Base-by-base conservation (phyloP, 2,329 filamentous ascomycete genomes). In the Colletotrichum viniferum region DNA sequence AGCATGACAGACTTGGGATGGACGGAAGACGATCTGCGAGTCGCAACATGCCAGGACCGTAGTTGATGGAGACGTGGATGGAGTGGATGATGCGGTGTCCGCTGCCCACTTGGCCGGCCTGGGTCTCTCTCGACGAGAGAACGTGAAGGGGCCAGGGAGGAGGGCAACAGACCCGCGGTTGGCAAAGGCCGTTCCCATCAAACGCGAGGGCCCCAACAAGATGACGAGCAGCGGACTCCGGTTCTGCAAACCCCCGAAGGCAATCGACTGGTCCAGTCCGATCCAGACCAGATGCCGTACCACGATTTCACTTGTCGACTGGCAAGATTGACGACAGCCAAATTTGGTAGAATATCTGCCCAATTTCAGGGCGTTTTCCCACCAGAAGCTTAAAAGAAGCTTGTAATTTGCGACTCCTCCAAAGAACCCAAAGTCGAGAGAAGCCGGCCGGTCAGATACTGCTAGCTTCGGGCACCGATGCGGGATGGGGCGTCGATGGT, bases 1-100 rank as follows among this genome's bases (percentile, higher is more conserved):
- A 16, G 56, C 52, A 48, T 72, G 68, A 64, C 61, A 66, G 72
- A 71, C 64, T 69, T 69, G 58, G 69, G 73, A 73, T 68, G 69
- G 63, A 52, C 48, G 63, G 69, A 76, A 64, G 69, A 67, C 24
- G 62, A 73, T 72, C 69, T 68, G 69, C 62, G 62, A 43, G 65
- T 21, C 67, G 73, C 56, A 75, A 36, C 62, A 60, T 34, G 34
- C 32, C 63, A 72, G 69, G 28, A 43, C 73, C 62, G 21, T 24
- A 63, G 38, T 58, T 58, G 56, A 61, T 58, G 62, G 43, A 73
- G 38, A 58, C 62, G 32, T 63, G 36, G 28, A 73, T 36, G 48
- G n/a, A 52, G 63, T 75, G 55, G 69, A 68, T 62, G 58, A 48
- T 34, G 26, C 28, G 6, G 67, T 48, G 34, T 30, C 36, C 56